Base-by-base conservation (phyloP, 2,329 filamentous ascomycete genomes). In the Fusarium sp. region DNA sequence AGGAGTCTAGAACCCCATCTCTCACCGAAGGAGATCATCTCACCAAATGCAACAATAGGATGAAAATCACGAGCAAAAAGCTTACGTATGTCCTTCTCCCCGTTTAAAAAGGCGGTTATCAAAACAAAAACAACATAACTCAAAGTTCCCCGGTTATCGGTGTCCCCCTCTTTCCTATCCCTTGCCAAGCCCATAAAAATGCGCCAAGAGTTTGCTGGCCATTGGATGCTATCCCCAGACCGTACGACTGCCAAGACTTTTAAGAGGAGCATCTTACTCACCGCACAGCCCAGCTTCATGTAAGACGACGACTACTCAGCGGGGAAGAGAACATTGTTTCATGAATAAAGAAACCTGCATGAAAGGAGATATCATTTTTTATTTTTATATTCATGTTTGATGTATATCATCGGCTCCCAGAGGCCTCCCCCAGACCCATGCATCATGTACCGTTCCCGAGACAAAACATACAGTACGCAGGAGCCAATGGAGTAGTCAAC, bases 161-260 rank as follows among this genome's bases (percentile, higher is more conserved):
- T 20, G 33, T 15, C 46, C 26, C 23, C 26, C 26, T 28, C 12
- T n/a, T 33, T 6, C 45, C 28, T 45, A 40, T 54, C 57, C 46
- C 54, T 20, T 40, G 60, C 60, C 60, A 65, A 65, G 60, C 30
- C 38, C n/a, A 13, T 52, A 20, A 20, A 30, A 28, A 26, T 46
- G 40, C 26, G 47, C 33, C 61, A 65, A 65, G 38, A 38, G 11
- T 59, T 42, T 47, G 30, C 33, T 45, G 36, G 26, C 47, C 23
- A 59, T 53, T 59, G 60, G 60, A 38, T 34, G n/a, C 23, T 38
- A 40, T 51, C 33, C 13, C 44, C 52, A 23, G 37, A 42, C 40
- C 38, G 46, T 57, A 41, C 36, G 46, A 38, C 50, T 23, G 60
- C 62, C 62, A 65, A 65, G 62, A 47, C 62, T 33, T 41, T 28